Evolutionary conservation across 306 rosid species (phyloP), one percentile per base, ranked within the genome.

Genomic region (Trifolium dubium): DNA sequence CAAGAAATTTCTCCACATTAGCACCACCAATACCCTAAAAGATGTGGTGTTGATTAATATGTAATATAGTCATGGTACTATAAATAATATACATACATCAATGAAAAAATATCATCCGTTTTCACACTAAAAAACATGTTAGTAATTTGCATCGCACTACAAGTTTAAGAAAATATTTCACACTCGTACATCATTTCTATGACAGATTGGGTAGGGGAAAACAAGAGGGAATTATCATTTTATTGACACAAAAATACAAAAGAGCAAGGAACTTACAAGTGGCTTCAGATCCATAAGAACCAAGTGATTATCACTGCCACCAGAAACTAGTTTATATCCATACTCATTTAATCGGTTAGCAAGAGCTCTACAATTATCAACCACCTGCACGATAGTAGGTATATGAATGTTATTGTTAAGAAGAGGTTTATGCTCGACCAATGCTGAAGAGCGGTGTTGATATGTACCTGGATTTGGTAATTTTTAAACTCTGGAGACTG

Each of bases 201-300:
- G 44, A 70, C 5, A 10, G 73, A 13, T 3, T 14, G 29, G 8
- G 59, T 29, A 49, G 17, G 30, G 32, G 7, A 62, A 18, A 44
- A 39, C 29, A 51, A n/a, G 15, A 64, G 46, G 0, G 15, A 67
- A 54, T 4, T 15, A 17, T 39, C 30, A 18, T 73, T 44, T 23
- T 47, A 49, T 64, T 30, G 44, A 29, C 47, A 13, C 11, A 19
- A 8, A 8, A 41, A 23, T 0, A 30, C 41, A 60, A 17, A 56
- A 41, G 50, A 49, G 18, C 63, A 46, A 62, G 58, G 82, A 73
- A 80, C 88, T 86, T 91, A 94, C 98, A 23, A 87, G 78, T 39
- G 97, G 97, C 81, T 97, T 89, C 51, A 94, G 83, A 83, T 94
- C 98, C 10, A 94, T 91, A 79, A 94, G 98, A 83, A 86, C 95